Percentiles rank a stretch among this genome's conserved stretches.
Evolutionary conservation across 768 basidiomycete genomes (phyloP).

Genomic region (Symmetrospora coprosmae): DNA sequence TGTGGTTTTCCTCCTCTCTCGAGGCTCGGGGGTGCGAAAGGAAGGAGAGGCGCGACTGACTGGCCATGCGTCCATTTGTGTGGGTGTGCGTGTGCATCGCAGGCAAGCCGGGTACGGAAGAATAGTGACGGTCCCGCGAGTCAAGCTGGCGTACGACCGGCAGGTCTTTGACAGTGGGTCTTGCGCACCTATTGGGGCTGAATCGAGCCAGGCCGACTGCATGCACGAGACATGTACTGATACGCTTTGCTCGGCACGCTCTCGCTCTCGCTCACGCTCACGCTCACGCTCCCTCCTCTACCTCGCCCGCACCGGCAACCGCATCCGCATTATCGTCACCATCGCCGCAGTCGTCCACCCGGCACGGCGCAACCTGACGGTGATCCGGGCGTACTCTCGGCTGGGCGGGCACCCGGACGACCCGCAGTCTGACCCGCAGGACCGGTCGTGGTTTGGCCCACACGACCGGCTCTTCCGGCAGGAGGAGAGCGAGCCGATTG

Average conservation of each 20-base stretch:
- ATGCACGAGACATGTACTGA: no score
- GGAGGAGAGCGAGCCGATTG: conserved; percentile 65
- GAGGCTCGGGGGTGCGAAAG: no score
- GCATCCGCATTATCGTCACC: no score
- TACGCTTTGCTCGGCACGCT: no score
- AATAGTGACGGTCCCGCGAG: conserved; percentile 93
- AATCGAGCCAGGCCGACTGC: no score
- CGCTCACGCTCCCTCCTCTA: no score
- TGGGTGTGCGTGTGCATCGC: no score
- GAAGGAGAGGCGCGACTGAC: background rate
- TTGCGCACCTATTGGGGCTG: no score
- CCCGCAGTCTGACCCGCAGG: conserved; percentile 90
- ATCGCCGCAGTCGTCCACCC: conserved; percentile 88
- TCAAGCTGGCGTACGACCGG: conserved; percentile 81
- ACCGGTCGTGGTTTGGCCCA: conserved; percentile 93
- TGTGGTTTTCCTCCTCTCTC: no score
- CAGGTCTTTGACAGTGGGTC: conserved; percentile 20
- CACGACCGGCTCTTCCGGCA: conserved; percentile 85
- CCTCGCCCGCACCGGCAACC: no score
- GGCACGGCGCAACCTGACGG: conserved; percentile 71
- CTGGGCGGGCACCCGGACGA: conserved; percentile 96
- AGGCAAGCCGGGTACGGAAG: conserved; percentile 66
- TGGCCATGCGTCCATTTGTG: background rate
- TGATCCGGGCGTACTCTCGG: conserved; percentile 81
- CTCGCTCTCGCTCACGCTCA: no score